Base-by-base conservation (phyloP, 768 basidiomycete genomes). In the Strobilomyces echinocephalus region DNA sequence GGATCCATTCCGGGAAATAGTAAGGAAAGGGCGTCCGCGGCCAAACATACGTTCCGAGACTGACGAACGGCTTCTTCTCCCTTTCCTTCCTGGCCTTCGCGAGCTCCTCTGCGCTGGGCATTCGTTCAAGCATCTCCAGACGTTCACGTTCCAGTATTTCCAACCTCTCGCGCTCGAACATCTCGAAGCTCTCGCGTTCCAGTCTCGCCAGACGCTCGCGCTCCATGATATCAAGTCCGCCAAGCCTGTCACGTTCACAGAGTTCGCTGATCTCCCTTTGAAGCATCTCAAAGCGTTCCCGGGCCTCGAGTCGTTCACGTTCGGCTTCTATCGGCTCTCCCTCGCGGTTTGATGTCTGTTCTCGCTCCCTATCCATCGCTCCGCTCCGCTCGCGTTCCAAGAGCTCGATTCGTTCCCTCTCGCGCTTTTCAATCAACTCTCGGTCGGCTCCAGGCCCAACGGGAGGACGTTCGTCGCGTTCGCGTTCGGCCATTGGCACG, bases 251-350 rank as follows among this genome's bases (percentile, higher is more conserved):
- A 33, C 68, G 66, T 24, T 69, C 68, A 24, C 53, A 46, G 28
- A 70, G 63, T 15, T 71, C 69, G 36, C 49, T 26, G 45, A 65
- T 53, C 50, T 72, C 73, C n/a, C 73, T 62, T 34, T 72, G 71
- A 18, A 69, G 46, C 60, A 64, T 58, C 49, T 73, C 66, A 35
- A 69, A 62, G 47, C 61, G 63, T 52, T 64, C 64, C 41, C 56
- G 55, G 6, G 54, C 38, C 24, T 61, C 66, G 16, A 59, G 40
- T 41, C 63, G 69, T 52, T 69, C 68, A 4, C 62, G 66, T 12
- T 69, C 60, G 15, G 43, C 54, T 18, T 67, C 65, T 7, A 41
- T 43, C 16, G 50, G 60, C 42, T 67, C 64, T 49, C 60, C 57
- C 26, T 67, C 63, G 49, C 49, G 65, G 33, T 34, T 53, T 9